phyloP scores from a whole-genome alignment of 768 basidiomycete species.

The Mycena metata region DNA sequence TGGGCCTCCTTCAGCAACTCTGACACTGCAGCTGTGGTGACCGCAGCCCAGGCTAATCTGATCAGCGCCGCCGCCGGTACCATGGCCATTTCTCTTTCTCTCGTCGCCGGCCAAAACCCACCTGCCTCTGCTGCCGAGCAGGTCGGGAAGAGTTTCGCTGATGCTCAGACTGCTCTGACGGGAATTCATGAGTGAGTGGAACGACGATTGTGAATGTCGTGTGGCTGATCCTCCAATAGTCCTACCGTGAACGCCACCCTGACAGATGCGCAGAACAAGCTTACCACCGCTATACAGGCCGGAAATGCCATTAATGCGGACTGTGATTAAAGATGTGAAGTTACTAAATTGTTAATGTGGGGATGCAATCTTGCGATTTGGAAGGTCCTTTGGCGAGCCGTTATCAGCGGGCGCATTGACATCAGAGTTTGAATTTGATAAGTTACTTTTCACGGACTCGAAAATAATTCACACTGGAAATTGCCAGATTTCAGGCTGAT shows the following conservation, averaged over 20 bases:
- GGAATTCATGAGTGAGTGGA: slow-evolving; percentile 32
- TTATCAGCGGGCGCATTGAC: too few relatives aligned
- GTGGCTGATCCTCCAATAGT: background rate
- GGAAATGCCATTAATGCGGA: slow-evolving; percentile 27
- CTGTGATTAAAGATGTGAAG: slow-evolving; percentile 7
- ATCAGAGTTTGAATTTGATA: too few relatives aligned
- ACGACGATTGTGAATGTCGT: too few relatives aligned
- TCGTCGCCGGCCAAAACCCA: slow-evolving; percentile 38
- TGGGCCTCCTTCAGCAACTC: slow-evolving; percentile 30
- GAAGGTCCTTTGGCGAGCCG: too few relatives aligned
- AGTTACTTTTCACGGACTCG: too few relatives aligned
- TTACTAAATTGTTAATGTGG: too few relatives aligned
- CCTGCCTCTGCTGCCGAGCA: slow-evolving; percentile 40
- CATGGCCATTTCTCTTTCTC: slow-evolving; percentile 36
- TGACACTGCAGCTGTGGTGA: slow-evolving; percentile 30
- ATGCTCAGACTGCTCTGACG: slow-evolving; percentile 35
- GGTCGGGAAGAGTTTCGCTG: slow-evolving; percentile 35
- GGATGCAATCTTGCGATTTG: too few relatives aligned
- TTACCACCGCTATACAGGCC: slow-evolving; percentile 22
- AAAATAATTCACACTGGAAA: too few relatives aligned
- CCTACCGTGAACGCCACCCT: slow-evolving; percentile 17
- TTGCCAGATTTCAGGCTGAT: too few relatives aligned
- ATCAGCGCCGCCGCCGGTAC: slow-evolving; percentile 38
- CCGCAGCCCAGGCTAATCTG: slow-evolving; percentile 37
- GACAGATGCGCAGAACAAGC: slow-evolving; percentile 30